phyloP scores from a whole-genome alignment of 805 yeast species.

The Cyberlindnera euphorbiae region DNA sequence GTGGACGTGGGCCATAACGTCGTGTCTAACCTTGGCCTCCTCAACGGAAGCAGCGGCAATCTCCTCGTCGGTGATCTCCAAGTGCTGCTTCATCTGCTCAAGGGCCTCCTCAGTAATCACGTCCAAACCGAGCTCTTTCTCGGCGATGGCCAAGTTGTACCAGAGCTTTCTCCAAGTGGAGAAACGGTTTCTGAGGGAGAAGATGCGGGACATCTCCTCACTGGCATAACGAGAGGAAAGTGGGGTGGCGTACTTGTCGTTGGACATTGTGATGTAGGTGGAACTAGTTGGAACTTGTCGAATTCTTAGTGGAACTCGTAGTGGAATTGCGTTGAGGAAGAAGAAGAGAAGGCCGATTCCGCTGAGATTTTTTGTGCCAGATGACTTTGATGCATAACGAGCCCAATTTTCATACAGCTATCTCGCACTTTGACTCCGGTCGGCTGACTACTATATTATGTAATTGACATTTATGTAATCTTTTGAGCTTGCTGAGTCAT shows the following conservation, averaged over 20 bases:
- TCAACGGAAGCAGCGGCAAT: constrained; percentile 83
- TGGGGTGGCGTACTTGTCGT: constrained; percentile 86
- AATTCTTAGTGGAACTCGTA: no score
- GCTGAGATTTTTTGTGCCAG: no score
- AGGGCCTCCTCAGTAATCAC: constrained; percentile 90
- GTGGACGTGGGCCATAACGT: constrained; percentile 99
- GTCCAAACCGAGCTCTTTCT: constrained; percentile 80
- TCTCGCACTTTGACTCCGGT: no score
- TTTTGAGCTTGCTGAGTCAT: no score
- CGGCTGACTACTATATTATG: no score
- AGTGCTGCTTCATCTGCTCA: constrained; percentile 72
- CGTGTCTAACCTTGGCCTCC: constrained; percentile 98
- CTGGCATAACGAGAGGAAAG: constrained; percentile 96
- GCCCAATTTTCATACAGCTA: no score
- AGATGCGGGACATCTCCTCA: constrained; percentile 91
- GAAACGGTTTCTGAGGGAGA: constrained; percentile 89
- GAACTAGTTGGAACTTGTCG: no score
- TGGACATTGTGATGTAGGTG: constrained; percentile 19
- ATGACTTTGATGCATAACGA: no score
- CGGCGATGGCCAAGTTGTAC: constrained; percentile 94
- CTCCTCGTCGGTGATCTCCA: constrained; percentile 87
- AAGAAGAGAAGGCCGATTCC: no score
- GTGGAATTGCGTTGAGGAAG: no score
- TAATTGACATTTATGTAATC: no score
- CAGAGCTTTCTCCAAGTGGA: constrained; percentile 98